phyloP scores from a whole-genome alignment of 495 filamentous ascomycete genomes.

The Annulohypoxylon moriforme region DNA sequence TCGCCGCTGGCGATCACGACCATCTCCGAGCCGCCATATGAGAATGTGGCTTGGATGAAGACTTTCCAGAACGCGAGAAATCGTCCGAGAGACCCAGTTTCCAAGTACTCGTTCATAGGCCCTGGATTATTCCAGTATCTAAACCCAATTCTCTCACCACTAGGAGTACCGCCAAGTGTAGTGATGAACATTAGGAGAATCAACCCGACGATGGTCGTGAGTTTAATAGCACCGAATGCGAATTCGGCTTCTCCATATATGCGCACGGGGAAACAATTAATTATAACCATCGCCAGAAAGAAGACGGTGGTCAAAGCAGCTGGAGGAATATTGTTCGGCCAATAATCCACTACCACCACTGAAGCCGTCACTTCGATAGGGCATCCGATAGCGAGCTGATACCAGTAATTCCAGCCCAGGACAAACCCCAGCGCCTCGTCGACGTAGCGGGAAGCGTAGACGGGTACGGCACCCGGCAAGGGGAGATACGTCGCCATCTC shows the following conservation, averaged over 20 bases:
- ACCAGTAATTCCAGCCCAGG: conserved; percentile 74
- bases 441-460: conserved; percentile 76
- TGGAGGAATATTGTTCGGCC: conserved; percentile 57
- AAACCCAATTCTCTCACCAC: conserved; percentile 70
- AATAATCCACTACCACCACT: conserved; percentile 60
- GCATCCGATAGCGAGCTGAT: conserved; percentile 51
- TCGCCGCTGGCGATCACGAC: conserved; percentile 77
- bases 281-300: conserved; percentile 53
- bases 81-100: conserved; percentile 59
- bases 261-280: conserved; percentile 51
- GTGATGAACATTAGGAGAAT: conserved; percentile 76
- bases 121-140: conserved; percentile 76
- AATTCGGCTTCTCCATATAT: conserved; percentile 73
- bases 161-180: conserved; percentile 69
- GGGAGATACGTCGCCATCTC: conserved; percentile 73
- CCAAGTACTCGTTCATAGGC: conserved; percentile 72
- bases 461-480: conserved; percentile 57
- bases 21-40: conserved; percentile 66
- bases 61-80: conserved; percentile 72
- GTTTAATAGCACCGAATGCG: conserved; percentile 69
- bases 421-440: conserved; percentile 78
- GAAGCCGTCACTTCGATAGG: conserved; percentile 54
- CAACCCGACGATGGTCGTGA: conserved; percentile 72
- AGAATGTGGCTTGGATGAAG: conserved; percentile 70
- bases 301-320: conserved; percentile 65